Percentiles rank a stretch among this genome's conserved stretches.
phyloP scores from a whole-genome alignment of 352 stramenopile genomes.

The Pilasporangium apinafurcum region DNA sequence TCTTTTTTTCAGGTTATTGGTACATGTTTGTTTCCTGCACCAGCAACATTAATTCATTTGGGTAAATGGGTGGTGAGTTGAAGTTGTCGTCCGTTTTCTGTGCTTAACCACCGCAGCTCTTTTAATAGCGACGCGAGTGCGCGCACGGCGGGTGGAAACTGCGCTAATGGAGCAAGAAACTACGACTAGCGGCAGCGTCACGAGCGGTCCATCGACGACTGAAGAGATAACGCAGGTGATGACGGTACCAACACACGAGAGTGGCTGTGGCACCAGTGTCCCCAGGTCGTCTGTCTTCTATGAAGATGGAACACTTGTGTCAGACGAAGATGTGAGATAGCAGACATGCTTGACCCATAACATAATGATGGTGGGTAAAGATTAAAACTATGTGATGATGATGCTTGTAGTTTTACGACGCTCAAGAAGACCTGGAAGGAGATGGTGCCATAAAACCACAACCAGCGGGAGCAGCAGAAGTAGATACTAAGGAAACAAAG shows the following conservation, averaged over 20 bases:
- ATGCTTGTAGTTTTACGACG: conserved; percentile 57
- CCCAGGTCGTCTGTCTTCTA: conserved; percentile 10
- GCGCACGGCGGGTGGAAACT: no score
- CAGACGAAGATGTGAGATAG: conserved; percentile 53
- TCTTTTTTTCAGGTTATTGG: no score
- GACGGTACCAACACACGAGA: neutral
- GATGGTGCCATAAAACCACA: conserved; percentile 25
- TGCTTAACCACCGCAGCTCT: no score
- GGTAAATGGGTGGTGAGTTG: no score
- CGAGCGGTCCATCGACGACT: no score
- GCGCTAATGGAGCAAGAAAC: conserved; percentile 9
- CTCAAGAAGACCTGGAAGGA: conserved; percentile 40
- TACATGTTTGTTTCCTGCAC: no score
- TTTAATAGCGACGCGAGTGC: no score
- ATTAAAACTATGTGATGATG: neutral
- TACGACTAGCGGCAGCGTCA: neutral
- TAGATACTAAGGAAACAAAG: neutral
- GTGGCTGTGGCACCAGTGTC: neutral
- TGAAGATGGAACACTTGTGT: conserved; percentile 45
- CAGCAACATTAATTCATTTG: no score
- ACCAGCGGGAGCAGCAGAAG: conserved; percentile 4
- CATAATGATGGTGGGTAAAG: neutral
- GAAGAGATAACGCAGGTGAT: no score
- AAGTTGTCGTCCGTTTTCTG: no score
- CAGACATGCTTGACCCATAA: neutral